phyloP scores from a whole-genome alignment of 768 basidiomycete species.

The Russula lepida region DNA sequence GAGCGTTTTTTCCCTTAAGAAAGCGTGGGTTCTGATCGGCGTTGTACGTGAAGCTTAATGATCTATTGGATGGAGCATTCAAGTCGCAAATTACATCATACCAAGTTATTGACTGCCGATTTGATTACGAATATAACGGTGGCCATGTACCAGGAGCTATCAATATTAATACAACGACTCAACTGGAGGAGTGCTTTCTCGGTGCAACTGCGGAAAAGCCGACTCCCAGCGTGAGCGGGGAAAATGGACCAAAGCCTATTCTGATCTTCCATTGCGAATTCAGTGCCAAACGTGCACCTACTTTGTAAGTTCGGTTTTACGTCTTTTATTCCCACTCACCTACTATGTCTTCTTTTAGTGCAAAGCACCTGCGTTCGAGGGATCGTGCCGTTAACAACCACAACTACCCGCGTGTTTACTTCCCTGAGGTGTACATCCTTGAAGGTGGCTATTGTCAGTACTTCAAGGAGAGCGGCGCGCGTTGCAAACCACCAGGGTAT shows the following conservation, averaged over 20 bases:
- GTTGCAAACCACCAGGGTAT: conserved; percentile 78
- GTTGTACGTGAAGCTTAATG: conserved; percentile 50
- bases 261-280: conserved; percentile 98
- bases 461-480: conserved; percentile 55
- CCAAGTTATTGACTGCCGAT: conserved; percentile 91
- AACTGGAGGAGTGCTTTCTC: conserved; percentile 76
- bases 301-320: conserved; percentile 58
- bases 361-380: conserved; percentile 85
- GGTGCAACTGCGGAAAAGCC: conserved; percentile 47
- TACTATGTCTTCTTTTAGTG: conserved; percentile 40
- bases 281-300: conserved; percentile 89
- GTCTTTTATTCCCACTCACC: not conserved
- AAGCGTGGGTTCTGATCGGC: conserved; percentile 2
- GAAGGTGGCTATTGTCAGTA: conserved; percentile 94
- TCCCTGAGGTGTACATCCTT: conserved; percentile 93
- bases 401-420: conserved; percentile 85
- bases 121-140: conserved; percentile 92
- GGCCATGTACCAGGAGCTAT: conserved; percentile 89
- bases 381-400: conserved; percentile 87
- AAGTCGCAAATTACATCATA: conserved; percentile 54
- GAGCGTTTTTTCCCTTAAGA: conserved; percentile 26
- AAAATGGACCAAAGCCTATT: conserved; percentile 65
- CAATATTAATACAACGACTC: conserved; percentile 77
- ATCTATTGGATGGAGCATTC: conserved; percentile 69
- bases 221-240: conserved; percentile 65